phyloP scores from a whole-genome alignment of 768 basidiomycete genomes.

The Lepiota subincarnata region DNA sequence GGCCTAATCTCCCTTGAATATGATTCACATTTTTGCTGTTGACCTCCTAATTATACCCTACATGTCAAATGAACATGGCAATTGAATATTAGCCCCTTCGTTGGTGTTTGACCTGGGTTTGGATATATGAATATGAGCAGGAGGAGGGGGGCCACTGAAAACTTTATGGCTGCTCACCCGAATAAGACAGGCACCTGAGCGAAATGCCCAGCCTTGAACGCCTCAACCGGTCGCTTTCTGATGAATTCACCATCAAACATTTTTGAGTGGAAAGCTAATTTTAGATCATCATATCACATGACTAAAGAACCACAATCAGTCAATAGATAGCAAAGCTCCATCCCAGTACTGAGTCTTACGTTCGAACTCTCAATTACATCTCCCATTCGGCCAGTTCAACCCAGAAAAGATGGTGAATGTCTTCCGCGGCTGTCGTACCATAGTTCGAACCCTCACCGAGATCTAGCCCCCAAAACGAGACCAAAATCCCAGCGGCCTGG shows the following conservation, averaged over 20 bases:
- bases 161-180: constrained; percentile 18
- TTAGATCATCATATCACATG: not conserved
- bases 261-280: too few species aligned
- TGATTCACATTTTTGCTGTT: not conserved
- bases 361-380: not conserved
- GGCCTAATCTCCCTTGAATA: constrained; percentile 5
- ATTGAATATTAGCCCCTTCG: constrained; percentile 36
- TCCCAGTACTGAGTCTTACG: not conserved
- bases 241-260: constrained; percentile 29
- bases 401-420: not conserved
- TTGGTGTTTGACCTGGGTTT: constrained; percentile 31
- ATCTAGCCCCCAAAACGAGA: constrained; percentile 47
- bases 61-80: not conserved
- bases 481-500: constrained; percentile 77
- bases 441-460: not conserved
- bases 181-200: constrained; percentile 36
- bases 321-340: too few species aligned
- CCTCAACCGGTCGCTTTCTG: constrained; percentile 32
- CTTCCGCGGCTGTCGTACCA: not conserved
- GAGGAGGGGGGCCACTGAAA: too few species aligned
- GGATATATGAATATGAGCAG: too few species aligned
- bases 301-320: too few species aligned
- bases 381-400: too few species aligned
- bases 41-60: not conserved
- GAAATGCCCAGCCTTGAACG: constrained; percentile 32